Evolutionary conservation across 1,284 basidiomycete species (phyloP), one percentile per base, ranked within the genome.

Genomic region (Melampsora larici-populina): DNA sequence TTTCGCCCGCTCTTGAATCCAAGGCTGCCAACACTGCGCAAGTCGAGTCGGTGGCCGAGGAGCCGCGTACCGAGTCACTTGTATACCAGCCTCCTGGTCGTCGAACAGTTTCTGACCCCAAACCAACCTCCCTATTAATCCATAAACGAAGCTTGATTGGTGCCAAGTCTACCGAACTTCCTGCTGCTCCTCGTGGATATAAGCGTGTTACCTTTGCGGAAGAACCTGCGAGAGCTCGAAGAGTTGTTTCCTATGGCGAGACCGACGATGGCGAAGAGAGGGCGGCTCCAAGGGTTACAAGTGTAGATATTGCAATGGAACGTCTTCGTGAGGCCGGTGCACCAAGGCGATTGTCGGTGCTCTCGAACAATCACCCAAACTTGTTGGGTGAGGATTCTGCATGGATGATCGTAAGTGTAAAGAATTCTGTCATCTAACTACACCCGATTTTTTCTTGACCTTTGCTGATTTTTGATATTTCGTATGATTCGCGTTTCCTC

Each of bases 181-280:
- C 31, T 3, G 31, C 29, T 21, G 63, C 63, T 40, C 24, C 31
- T 40, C 63, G 63, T 36, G 36, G 36, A 21, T 33, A 31, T 8
- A 78, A 78, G 33, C 75, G 75, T 48, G 75, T 78, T 26, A 78
- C 75, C 17, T 78, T 78, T 58, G 67, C 75, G 17, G 75, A 78
- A 60, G 58, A 70, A 13, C 48, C n/a, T 26, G 55, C 43, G 46
- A 55, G 66, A 26, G 36, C 68, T 6, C 67, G 68, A 7, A 55
- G 68, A 5, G 68, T 70, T 24, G 75, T 70, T 4, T 78, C 75
- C 9, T 67, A 78, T 43, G 75, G 68, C 5, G 67, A 69, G 26
- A 43, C 36, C 1, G 64, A 49, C 15, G 64, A 51, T 24, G 74
- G 69, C 7, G 74, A 76, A 11, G 31, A 40, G 9, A 64, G 66